Base-by-base conservation (phyloP, 768 basidiomycete genomes). In the Xerocomellus chrysenteron region DNA sequence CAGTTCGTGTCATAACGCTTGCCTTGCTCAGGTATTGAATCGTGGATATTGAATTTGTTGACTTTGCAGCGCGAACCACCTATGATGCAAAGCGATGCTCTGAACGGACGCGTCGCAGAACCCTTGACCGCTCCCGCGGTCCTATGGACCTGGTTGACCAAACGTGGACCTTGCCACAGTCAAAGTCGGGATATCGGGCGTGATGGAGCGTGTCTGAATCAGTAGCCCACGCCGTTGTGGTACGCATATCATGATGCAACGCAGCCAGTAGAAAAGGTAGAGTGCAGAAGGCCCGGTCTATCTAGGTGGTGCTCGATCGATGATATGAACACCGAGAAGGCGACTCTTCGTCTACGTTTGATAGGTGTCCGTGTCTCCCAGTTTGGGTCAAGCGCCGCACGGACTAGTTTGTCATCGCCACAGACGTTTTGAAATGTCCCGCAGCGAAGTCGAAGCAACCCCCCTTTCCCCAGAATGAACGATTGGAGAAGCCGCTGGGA, bases 381-480 rank as follows among this genome's bases (percentile, higher is more conserved):
- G 50, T 33, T 47, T 50, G 49, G 51, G 52, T 3, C 37, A 50
- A 44, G 28, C 19, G 21, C 21, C 60, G 54, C 37, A 32, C 14
- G 41, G 56, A 44, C n/a, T 13, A 7, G 43, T 54, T 63, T 63
- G 52, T 59, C 58, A 42, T 55, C 52, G 46, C 54, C 48, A 55
- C 54, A 51, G 42, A 56, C 42, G 47, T 41, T 46, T 56, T 36
- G 19, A 45, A 51, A 37, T 46, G 19, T 33, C 42, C 39, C 35
- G 21, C 50, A 26, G 41, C n/a, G 50, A 59, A 56, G 50, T 56
- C 50, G 55, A 63, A 45, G 60, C 33, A 30, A n/a, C 45, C 14
- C 19, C 43, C 37, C 28, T 52, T 35, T 43, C 26, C 36, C 48
- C 40, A 47, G 51, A 35, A 50, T 21, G 60, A 52, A 52, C 21